Conservation (phyloP, 2,329 filamentous ascomycete genomes). For the Fusarium solani-melongenae region DNA sequence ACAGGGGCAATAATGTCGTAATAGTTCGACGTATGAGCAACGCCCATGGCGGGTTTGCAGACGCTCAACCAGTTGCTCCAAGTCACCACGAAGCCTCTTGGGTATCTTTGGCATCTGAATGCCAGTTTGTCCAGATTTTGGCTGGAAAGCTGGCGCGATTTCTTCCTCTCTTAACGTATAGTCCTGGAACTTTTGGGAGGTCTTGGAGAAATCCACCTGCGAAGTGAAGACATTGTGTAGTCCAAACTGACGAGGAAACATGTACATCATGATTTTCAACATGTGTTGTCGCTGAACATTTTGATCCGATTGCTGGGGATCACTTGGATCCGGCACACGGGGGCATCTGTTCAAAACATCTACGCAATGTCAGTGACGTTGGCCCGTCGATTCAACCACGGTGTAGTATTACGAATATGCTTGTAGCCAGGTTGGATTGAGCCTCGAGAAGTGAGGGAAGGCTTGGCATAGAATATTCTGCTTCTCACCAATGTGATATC, state of each 20-base stretch:
- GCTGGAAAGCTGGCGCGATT: constrained; percentile 59
- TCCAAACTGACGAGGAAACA: constrained; percentile 91
- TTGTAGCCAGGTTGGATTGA: constrained; percentile 78
- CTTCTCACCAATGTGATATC: constrained; percentile 82
- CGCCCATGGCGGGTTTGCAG: constrained; percentile 77
- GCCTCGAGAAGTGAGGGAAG: constrained; percentile 75
- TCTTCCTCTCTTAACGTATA: constrained; percentile 89
- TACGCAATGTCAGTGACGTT: constrained; percentile 50
- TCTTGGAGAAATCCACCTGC: constrained; percentile 71
- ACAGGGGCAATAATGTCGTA: constrained; percentile 83
- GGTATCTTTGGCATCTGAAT: constrained; percentile 57
- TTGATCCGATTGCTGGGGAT: not conserved
- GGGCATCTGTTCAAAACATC: constrained; percentile 83
- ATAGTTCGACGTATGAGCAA: constrained; percentile 82
- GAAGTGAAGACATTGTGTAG: constrained; percentile 94
- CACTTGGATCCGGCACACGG: not conserved
- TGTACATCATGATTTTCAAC: constrained; percentile 84
- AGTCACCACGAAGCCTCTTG: constrained; percentile 74
- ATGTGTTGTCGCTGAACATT: constrained; percentile 59
- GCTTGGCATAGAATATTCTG: constrained; percentile 86
- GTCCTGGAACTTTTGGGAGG: constrained; percentile 80
- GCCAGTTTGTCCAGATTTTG: constrained; percentile 19
- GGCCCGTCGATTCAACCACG: not conserved
- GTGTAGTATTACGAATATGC: constrained; percentile 75
- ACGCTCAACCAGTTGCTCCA: constrained; percentile 69